Evolutionary conservation across 805 yeast genomes (phyloP), one percentile per base, ranked within the genome.

Genomic region (Yamadazyma akitaensis): DNA sequence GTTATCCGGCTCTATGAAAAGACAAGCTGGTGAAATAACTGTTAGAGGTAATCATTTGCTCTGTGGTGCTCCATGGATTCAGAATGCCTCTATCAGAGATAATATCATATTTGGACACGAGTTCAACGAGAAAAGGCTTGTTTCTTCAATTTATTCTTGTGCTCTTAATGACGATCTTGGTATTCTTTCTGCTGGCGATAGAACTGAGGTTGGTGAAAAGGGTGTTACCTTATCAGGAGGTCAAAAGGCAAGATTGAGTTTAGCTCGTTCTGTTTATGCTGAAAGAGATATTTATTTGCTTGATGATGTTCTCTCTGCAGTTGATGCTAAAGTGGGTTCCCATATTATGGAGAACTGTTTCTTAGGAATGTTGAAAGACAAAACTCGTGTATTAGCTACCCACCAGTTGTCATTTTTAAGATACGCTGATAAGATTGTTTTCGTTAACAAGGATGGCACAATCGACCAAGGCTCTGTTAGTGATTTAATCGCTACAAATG

Each of bases 141-240:
- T 57, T 12, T 43, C 54, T 14, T 64, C 62, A 2, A 44, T 66
- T 13, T 55, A 56, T 48, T 51, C 63, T 1, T 65, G 70, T 51
- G 53, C 62, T 5, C 56, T 65, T 28, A 59, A 60, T 45, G 53
- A 54, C 26, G 70, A 65, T 48, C 52, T 65, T 18, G 58, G 56
- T 37, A 52, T 55, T 12, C 55, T 64, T 35, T 64, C 65, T 1
- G 67, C 65, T 31, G 68, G 68, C 25, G 71, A 65, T 49, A 30
- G 44, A 17, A 64, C 71, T 16, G 70, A 66, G 53, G 61, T 66
- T 43, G 71, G 71, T 47, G 70, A 66, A 53, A 50, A 64, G 30
- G 71, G 71, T 28, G 61, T 66, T 19, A 66, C 70, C 0, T 58
- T 66, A 43, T 64, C 69, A 24, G 71, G 71, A 14, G 71, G 71